Evolutionary conservation across 1,139 yeast genomes (phyloP), one percentile per base, ranked within the genome.

Genomic region (Blastobotrys arbuscula): DNA sequence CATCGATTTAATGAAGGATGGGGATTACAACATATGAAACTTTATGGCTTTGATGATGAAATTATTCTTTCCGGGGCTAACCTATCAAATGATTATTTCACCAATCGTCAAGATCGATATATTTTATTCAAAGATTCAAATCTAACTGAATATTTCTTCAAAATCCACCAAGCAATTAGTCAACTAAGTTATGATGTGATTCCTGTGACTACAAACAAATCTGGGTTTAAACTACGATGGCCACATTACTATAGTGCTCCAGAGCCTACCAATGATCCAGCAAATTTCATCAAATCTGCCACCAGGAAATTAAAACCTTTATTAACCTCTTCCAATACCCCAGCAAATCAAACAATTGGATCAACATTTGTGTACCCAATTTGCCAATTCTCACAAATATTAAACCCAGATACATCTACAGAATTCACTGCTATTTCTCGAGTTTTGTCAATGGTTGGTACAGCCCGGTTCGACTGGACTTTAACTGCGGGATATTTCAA

Each of bases 401-500:
- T 87, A 53, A 70, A 71, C 18, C 75, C 77, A 0, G 82, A 81
- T 51, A 72, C 73, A 46, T 86, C 96, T 1, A 90, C 97, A 0
- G 97, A 90, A 61, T 82, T 84, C 57, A 84, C 84, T 2, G 79
- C 84, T 1, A 71, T 86, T 18, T 70, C 84, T 44, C 70, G 83
- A 37, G 65, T 84, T 7, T 71, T 85, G 45, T 75, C 87, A 2
- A 76, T 76, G 60, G 71, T 83, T 49, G 61, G 81, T 75, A 57
- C 75, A 76, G 50, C 74, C 78, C 63, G 70, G 23, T 76, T 82
- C 45, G 75, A 75, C 50, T 92, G 96, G 95, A 78, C 87, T 60
- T 83, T 92, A 59, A 94, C 98, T 0, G 97, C 98, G 0, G 99
- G 99, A 1, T 92, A 92, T 65, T 94, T 92, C 72, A 94, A 92